Evolutionary conservation across 306 rosid genomes (phyloP).

Genomic region (Rosa lucieae): DNA sequence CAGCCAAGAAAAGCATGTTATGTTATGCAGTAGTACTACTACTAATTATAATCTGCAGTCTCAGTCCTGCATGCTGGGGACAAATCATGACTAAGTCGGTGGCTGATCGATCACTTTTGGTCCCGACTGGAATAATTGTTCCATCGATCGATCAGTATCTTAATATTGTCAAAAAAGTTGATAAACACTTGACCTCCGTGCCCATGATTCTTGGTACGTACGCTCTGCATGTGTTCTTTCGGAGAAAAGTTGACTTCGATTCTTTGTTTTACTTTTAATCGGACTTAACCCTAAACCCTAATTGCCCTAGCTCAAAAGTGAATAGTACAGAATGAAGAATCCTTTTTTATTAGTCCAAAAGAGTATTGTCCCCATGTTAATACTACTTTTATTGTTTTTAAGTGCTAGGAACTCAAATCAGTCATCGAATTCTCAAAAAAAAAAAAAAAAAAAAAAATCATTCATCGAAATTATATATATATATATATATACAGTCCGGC

Average conservation of each 20-base stretch:
- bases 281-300: neutral
- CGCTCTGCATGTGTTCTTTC: neutral
- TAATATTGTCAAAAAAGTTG: conserved; percentile 31
- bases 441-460: too few species aligned
- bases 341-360: neutral
- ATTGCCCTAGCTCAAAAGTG: neutral
- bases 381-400: too few species aligned
- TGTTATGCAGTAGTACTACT: neutral
- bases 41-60: neutral
- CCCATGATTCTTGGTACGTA: neutral
- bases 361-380: neutral
- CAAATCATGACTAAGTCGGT: conserved; percentile 43
- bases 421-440: too few species aligned
- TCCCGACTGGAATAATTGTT: conserved; percentile 27
- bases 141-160: neutral
- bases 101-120: conserved; percentile 22
- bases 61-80: conserved; percentile 15
- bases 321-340: neutral
- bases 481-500: too few species aligned
- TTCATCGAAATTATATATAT: too few species aligned
- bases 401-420: too few species aligned
- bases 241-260: neutral
- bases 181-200: conserved; percentile 26
- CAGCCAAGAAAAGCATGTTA: conserved; percentile 4
- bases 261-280: neutral